Evolutionary conservation across 2,329 filamentous ascomycete species (phyloP), one percentile per base, ranked within the genome.

Genomic region (Gyromitra esculenta): DNA sequence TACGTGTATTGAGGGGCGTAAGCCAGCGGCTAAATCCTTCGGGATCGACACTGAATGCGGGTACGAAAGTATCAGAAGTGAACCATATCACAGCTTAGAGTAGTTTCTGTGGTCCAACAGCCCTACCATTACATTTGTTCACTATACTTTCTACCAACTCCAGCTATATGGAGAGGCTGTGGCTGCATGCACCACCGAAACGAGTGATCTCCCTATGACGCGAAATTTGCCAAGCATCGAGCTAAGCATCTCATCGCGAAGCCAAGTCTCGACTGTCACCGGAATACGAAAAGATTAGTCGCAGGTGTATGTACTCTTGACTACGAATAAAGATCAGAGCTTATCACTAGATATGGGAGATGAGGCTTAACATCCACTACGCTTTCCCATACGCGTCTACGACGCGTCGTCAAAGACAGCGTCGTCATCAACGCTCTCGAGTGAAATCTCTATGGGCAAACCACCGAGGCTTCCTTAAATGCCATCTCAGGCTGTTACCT

Each of bases 181-280:
- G 52, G n/a, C 52, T 15, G 11, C 25, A 31, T 31, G 25, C 25
- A 31, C 9, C 9, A 6, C 25, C 31, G 11, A 21, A 56, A 13
- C 52, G 52, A 56, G 52, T 35, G 52, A 56, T 7, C 21, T 56
- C 11, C 39, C 39, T 15, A 59, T 41, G 15, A n/a, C 11, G 56
- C 56, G 13, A 35, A 15, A 41, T 21, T 39, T 60, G 57, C 57
- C 57, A 60, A 60, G 57, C 8, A 21, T 37, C n/a, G 41, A 60
- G 15, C 31, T 35, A 25, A 60, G 57, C 57, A 57, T 54, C n/a
- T 9, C 8, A 25, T 6, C 8, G 41, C 21, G 4, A 11, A 13
- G 50, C 9, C n/a, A 5, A 54, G 18, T 31, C 25, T 31, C 7
- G 31, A 54, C 18, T 54, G 50, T 13, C 2, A 11, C 50, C 31